phyloP scores from a whole-genome alignment of 306 rosid species.

The Ammopiptanthus mongolicus region DNA sequence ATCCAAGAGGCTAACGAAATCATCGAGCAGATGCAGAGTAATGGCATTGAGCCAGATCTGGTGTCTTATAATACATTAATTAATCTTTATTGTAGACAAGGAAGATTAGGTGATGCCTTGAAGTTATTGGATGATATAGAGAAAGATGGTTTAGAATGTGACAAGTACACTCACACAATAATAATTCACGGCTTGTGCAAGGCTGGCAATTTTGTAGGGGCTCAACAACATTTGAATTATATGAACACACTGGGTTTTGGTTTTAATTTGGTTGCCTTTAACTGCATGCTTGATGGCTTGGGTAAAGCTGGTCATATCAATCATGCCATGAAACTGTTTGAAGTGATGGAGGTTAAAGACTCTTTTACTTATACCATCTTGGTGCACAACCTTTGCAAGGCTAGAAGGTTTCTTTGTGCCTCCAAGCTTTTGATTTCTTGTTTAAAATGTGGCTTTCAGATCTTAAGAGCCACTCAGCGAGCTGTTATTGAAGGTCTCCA shows the following conservation, averaged over 20 bases:
- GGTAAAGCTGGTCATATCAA: slow-evolving; percentile 75
- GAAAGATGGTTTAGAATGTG: slow-evolving; percentile 54
- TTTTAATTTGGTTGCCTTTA: slow-evolving; percentile 59
- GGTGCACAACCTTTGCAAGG: slow-evolving; percentile 80
- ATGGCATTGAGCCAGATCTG: slow-evolving; percentile 54
- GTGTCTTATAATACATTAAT: slow-evolving; percentile 62
- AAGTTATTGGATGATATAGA: slow-evolving; percentile 56
- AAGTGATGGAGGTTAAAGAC: slow-evolving; percentile 68
- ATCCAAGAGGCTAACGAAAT: slow-evolving; percentile 51
- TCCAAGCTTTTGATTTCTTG: slow-evolving; percentile 56
- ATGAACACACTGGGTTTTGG: slow-evolving; percentile 51
- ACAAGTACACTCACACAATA: slow-evolving; percentile 65
- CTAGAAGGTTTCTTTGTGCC: slow-evolving; percentile 48
- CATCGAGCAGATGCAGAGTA: slow-evolving; percentile 38
- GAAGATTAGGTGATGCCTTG: slow-evolving; percentile 58
- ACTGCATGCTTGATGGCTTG: slow-evolving; percentile 69
- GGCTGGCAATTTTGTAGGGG: slow-evolving; percentile 47
- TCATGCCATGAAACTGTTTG: slow-evolving; percentile 55
- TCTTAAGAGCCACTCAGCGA: slow-evolving; percentile 47
- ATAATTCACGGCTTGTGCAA: slow-evolving; percentile 63
- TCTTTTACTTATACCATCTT: slow-evolving; percentile 55
- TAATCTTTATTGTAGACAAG: slow-evolving; percentile 55
- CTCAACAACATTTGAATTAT: slow-evolving; percentile 48
- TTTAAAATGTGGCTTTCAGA: slow-evolving; percentile 46
- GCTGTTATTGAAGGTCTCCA: slow-evolving; percentile 63